These are phyloP conservation scores for Hagleromyces aurorensis DNA, from an alignment of 805 yeast genomes.

Conservation along the genomic window DNA sequence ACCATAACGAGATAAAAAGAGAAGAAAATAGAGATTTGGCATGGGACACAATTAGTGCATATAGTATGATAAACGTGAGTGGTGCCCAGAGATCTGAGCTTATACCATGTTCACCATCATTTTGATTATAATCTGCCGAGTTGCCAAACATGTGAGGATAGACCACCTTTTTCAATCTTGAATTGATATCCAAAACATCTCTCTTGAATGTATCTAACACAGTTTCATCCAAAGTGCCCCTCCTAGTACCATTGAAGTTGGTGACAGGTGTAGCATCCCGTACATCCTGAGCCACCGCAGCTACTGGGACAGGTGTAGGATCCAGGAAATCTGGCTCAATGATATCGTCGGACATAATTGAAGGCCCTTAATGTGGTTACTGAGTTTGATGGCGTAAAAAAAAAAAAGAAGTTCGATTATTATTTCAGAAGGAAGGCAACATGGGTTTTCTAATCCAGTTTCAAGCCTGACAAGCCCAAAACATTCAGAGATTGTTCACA, in stretches of 20 bases:
- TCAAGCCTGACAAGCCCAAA: conserved; percentile 16
- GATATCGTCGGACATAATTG: conserved; percentile 8
- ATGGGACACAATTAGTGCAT: conserved; percentile 24
- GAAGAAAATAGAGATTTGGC: conserved; percentile 27
- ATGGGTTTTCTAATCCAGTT: conserved; percentile 33
- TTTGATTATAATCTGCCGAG: conserved; percentile 1
- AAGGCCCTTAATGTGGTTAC: not conserved
- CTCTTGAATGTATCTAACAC: conserved; percentile 24
- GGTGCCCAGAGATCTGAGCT: conserved; percentile 30
- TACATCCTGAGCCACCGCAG: not conserved
- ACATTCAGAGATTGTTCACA: conserved; percentile 35
- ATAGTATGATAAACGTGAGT: conserved; percentile 23
- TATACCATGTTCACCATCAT: conserved; percentile 2
- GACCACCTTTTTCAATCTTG: conserved; percentile 27
- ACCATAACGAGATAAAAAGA: conserved; percentile 28
- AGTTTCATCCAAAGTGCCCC: conserved; percentile 31
- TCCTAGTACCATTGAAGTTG: conserved; percentile 5
- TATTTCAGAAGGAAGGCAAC: conserved; percentile 36
- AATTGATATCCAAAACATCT: conserved; percentile 26
- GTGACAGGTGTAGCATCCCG: conserved; percentile 2
- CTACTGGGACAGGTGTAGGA: conserved; percentile 6
- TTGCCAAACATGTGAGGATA: conserved; percentile 24
- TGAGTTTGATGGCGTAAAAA: not conserved
- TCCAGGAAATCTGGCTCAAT: conserved; percentile 27
- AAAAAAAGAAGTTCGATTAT: conserved; percentile 5